Evolutionary conservation across 108 stramenopile genomes (phyloP).

Genomic region (Craspedostauros australis): DNA sequence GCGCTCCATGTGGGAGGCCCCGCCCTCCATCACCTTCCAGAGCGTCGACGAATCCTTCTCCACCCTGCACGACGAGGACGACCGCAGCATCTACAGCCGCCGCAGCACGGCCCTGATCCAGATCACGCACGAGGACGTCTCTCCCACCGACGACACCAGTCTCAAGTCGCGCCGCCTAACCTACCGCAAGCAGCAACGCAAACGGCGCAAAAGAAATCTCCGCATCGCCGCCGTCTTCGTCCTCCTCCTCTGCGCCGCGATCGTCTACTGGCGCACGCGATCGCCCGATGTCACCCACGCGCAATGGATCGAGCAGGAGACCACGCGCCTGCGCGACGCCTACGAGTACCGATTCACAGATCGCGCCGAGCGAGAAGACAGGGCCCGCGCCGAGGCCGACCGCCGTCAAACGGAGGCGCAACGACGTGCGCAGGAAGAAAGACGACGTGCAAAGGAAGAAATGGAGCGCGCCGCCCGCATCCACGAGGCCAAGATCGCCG

Average conservation of each 20-base stretch:
- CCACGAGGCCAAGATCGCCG: not conserved
- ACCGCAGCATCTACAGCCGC: not conserved
- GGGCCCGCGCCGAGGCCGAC: not conserved
- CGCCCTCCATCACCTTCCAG: not conserved
- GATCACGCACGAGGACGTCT: slow-evolving; percentile 3
- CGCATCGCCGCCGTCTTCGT: slow-evolving; percentile 5
- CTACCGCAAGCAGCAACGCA: slow-evolving; percentile 17
- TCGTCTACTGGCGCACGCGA: not conserved
- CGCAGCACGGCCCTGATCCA: slow-evolving; percentile 1
- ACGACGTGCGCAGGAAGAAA: not conserved
- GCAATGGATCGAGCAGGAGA: not conserved
- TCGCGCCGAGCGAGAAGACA: slow-evolving; percentile 15
- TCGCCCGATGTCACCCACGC: not conserved
- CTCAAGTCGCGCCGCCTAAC: slow-evolving; percentile 15
- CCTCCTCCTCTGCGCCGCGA: not conserved
- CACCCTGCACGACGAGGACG: not conserved
- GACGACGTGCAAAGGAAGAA: slow-evolving; percentile 1
- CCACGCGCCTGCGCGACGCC: not conserved
- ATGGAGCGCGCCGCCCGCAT: not conserved
- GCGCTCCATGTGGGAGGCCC: slow-evolving; percentile 37
- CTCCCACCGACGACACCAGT: not conserved
- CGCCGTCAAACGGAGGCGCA: not conserved
- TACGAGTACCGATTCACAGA: slow-evolving; percentile 17
- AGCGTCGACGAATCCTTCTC: not conserved
- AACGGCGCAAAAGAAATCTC: slow-evolving; percentile 16